Conservation (phyloP, 352 stramenopile species). For the Phytophthora parvispora region DNA sequence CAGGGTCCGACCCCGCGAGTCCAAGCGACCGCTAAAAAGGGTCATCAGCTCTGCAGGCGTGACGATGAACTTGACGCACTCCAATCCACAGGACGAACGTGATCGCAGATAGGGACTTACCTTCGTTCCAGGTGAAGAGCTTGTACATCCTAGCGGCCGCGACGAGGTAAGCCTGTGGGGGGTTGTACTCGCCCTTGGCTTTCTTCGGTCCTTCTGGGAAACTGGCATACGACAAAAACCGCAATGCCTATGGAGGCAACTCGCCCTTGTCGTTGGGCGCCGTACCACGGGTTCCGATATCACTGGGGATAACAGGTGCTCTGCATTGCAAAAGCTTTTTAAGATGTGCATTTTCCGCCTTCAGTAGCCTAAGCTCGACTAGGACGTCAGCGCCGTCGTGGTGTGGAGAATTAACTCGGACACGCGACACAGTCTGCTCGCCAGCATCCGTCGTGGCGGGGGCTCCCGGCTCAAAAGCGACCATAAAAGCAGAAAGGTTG, state of each 20-base stretch:
- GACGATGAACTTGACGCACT: slow-evolving; percentile 6
- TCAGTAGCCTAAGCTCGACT: too few relatives aligned
- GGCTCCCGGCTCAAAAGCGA: too few relatives aligned
- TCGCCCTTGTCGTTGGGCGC: slow-evolving; percentile 7
- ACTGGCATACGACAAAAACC: not conserved
- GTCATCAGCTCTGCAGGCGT: slow-evolving; percentile 16
- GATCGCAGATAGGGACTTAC: slow-evolving; percentile 18
- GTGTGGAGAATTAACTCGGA: too few relatives aligned
- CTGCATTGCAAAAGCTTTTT: too few relatives aligned
- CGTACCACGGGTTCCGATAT: too few relatives aligned
- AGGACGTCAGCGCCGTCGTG: too few relatives aligned
- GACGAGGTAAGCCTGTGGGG: slow-evolving; percentile 4
- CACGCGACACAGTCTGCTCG: too few relatives aligned
- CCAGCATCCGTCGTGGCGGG: too few relatives aligned
- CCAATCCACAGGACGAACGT: slow-evolving; percentile 18
- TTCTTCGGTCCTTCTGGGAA: not conserved
- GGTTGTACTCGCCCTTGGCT: slow-evolving; percentile 1
- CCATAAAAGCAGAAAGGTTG: too few relatives aligned
- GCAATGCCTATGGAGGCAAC: not conserved
- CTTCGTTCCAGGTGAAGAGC: not conserved
- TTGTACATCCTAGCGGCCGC: slow-evolving; percentile 11
- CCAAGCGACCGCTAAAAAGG: slow-evolving; percentile 17
- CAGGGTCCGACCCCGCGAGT: slow-evolving; percentile 6
- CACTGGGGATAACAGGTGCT: too few relatives aligned
- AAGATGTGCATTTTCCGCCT: too few relatives aligned